These are phyloP conservation scores for Diaporthe batatas DNA, from an alignment of 2,329 filamentous ascomycete species.

Conservation along the genomic window DNA sequence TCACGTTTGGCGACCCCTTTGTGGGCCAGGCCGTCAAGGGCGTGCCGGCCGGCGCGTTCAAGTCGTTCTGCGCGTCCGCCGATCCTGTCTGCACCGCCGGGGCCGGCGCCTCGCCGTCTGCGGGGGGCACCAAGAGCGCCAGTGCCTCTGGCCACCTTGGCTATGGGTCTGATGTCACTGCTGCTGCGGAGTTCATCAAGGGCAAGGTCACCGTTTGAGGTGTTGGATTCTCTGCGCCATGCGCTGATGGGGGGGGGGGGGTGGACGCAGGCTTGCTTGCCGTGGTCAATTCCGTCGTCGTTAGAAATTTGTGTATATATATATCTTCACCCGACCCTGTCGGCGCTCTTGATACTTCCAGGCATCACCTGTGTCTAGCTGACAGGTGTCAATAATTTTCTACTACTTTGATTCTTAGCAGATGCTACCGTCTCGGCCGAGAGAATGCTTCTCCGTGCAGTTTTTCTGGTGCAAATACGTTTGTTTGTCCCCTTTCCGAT, in stretches of 20 bases:
- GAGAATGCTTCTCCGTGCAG: too few species aligned
- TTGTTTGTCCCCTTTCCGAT: too few species aligned
- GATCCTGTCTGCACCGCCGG: constrained; percentile 38
- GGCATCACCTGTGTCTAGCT: background rate
- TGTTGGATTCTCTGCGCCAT: too few species aligned
- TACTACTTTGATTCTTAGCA: background rate
- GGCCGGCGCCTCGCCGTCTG: constrained; percentile 15
- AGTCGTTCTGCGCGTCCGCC: constrained; percentile 41
- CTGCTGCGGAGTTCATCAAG: constrained; percentile 42
- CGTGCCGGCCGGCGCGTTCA: constrained; percentile 19
- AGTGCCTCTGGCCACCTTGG: constrained; percentile 40
- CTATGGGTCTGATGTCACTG: constrained; percentile 39
- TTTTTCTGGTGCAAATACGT: too few species aligned
- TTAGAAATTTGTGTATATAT: background rate
- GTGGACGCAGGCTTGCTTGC: background rate
- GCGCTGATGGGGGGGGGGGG: too few species aligned
- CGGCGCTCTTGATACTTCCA: too few species aligned
- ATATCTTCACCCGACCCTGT: background rate
- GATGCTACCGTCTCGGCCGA: background rate
- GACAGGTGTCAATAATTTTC: background rate
- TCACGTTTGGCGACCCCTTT: constrained; percentile 49
- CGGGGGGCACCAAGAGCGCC: constrained; percentile 32
- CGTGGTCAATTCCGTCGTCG: background rate
- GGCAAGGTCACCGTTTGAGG: constrained; percentile 25
- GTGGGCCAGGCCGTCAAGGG: constrained; percentile 32